Evolutionary conservation across 345 rosid genomes (phyloP).

Genomic region (Lepidium sativum): DNA sequence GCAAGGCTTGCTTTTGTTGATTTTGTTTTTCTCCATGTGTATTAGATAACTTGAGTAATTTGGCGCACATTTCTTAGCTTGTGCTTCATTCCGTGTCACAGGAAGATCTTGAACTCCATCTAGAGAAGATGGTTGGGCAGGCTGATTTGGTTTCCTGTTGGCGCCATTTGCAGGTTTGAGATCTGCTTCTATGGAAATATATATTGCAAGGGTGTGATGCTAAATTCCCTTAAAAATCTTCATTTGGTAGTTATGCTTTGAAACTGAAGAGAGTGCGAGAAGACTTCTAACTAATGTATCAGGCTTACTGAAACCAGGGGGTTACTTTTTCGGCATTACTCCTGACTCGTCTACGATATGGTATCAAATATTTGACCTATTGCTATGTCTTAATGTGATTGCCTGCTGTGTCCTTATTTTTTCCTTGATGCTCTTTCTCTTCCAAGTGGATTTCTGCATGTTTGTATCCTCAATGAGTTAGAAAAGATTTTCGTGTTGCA

Average conservation of each 20-base stretch:
- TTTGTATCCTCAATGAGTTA: background rate
- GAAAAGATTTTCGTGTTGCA: background rate
- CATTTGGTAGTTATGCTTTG: conserved; percentile 69
- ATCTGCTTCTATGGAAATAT: background rate
- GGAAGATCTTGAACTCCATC: conserved; percentile 53
- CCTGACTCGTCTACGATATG: conserved; percentile 99
- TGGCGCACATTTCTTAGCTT: background rate
- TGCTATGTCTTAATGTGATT: too few relatives aligned
- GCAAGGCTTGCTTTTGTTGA: conserved; percentile 27
- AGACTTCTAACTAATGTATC: conserved; percentile 77
- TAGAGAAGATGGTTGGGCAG: conserved; percentile 52
- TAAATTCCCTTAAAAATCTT: background rate
- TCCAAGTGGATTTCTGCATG: background rate
- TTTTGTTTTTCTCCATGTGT: background rate
- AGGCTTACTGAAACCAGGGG: conserved; percentile 83
- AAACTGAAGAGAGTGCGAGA: conserved; percentile 87
- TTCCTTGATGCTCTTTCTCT: background rate
- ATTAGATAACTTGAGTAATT: background rate
- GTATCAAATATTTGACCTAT: conserved; percentile 36
- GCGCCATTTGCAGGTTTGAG: conserved; percentile 79
- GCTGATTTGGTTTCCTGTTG: conserved; percentile 89
- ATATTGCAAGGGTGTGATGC: background rate
- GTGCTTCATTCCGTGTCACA: conserved; percentile 19
- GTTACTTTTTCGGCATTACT: conserved; percentile 91
- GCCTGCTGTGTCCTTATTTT: background rate